These are phyloP conservation scores for Amanita molliuscula DNA, from an alignment of 768 basidiomycete genomes.

Conservation along the genomic window DNA sequence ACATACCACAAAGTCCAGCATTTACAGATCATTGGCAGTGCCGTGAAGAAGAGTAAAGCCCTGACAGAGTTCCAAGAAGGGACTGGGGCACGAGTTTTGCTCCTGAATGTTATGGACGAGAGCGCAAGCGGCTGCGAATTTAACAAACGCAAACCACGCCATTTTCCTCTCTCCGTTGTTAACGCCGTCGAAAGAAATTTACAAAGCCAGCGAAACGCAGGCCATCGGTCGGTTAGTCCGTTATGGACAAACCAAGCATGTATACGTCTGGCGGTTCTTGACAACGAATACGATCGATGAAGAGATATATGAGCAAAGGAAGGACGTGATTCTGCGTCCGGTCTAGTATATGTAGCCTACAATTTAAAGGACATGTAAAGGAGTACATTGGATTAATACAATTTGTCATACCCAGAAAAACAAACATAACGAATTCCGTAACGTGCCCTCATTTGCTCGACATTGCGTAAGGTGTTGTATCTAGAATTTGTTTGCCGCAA, in stretches of 20 bases:
- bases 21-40: conserved; percentile 74
- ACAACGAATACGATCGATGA: conserved; percentile 85
- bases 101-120: conserved; percentile 91
- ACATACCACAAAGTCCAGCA: conserved; percentile 59
- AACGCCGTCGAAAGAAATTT: conserved; percentile 71
- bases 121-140: conserved; percentile 89
- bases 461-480: conserved; percentile 79
- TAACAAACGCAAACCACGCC: conserved; percentile 90
- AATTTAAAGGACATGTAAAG: not conserved
- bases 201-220: conserved; percentile 75
- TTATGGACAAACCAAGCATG: conserved; percentile 74
- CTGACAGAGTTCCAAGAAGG: conserved; percentile 81
- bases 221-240: conserved; percentile 77
- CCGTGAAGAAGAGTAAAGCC: conserved; percentile 68
- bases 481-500: conserved; percentile 80
- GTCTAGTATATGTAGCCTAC: not conserved
- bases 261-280: conserved; percentile 75
- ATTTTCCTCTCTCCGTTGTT: conserved; percentile 92
- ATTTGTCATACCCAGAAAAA: not conserved
- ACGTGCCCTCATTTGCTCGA: conserved; percentile 52
- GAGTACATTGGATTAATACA: conserved; percentile 3
- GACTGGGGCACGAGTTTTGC: conserved; percentile 66
- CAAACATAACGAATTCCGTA: not conserved
- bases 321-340: conserved; percentile 15
- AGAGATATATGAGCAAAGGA: conserved; percentile 61